phyloP scores from a whole-genome alignment of 139 green algal species.

The Dunaliella primolecta region DNA sequence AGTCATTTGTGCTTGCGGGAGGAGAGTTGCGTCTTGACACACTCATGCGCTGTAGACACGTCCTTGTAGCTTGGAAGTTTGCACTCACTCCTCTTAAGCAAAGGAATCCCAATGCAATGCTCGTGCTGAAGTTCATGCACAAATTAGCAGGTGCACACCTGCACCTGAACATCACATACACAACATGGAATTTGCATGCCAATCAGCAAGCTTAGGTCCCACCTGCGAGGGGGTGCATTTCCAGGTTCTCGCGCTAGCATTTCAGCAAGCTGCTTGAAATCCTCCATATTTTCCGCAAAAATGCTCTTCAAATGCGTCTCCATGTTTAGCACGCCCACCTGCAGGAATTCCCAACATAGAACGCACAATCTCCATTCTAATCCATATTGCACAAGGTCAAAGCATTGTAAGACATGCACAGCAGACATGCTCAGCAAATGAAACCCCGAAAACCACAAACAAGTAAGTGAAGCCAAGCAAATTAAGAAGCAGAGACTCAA shows the following conservation, averaged over 20 bases:
- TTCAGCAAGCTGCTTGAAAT: constrained; percentile 29
- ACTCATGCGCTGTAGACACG: neutral
- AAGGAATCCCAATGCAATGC: too few relatives aligned
- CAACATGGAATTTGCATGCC: neutral
- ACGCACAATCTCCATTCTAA: neutral
- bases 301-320: constrained; percentile 41
- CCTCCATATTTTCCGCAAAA: constrained; percentile 41
- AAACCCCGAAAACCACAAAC: too few relatives aligned
- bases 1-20: too few relatives aligned
- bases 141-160: neutral
- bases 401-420: too few relatives aligned
- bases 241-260: neutral
- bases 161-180: neutral
- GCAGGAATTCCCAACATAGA: too few relatives aligned
- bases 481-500: too few relatives aligned
- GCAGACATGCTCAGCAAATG: too few relatives aligned
- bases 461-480: too few relatives aligned
- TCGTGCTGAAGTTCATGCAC: neutral
- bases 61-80: too few relatives aligned
- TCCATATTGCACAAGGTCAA: too few relatives aligned
- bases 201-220: neutral
- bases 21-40: neutral
- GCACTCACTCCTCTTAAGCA: too few relatives aligned
- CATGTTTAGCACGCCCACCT: constrained; percentile 29
- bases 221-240: neutral